These are phyloP conservation scores for Leccinum boreale DNA, from an alignment of 768 basidiomycete genomes.

Conservation along the genomic window DNA sequence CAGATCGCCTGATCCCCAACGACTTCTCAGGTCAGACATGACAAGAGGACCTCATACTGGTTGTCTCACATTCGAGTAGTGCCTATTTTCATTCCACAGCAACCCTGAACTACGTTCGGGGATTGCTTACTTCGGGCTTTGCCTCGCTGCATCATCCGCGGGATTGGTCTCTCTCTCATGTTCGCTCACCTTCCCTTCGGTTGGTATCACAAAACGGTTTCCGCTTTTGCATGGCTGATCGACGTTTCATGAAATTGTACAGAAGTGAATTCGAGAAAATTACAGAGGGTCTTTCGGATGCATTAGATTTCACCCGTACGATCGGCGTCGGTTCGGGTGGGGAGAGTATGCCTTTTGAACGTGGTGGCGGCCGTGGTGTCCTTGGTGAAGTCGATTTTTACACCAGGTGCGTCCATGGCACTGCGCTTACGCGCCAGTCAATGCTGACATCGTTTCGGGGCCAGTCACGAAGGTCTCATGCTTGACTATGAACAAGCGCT, in stretches of 20 bases:
- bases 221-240: conserved; percentile 10
- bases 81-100: conserved; percentile 96
- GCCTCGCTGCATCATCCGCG: conserved; percentile 89
- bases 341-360: conserved; percentile 54
- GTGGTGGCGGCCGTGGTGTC: conserved; percentile 64
- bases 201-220: conserved; percentile 29
- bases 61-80: conserved; percentile 37
- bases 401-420: conserved; percentile 57
- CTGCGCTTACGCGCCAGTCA: not conserved
- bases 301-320: conserved; percentile 88
- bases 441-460: not conserved
- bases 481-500: conserved; percentile 90
- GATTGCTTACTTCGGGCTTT: conserved; percentile 87
- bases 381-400: conserved; percentile 92
- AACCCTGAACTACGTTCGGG: conserved; percentile 90
- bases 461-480: conserved; percentile 89
- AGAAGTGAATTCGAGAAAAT: conserved; percentile 85
- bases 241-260: conserved; percentile 3
- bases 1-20: conserved; percentile 85
- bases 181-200: conserved; percentile 77
- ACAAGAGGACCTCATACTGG: not conserved
- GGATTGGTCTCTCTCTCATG: conserved; percentile 90
- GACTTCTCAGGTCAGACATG: conserved; percentile 62
- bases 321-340: conserved; percentile 67
- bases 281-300: conserved; percentile 80